Base-by-base conservation (phyloP, 768 basidiomycete species). In the Rhizopogon vulgaris region DNA sequence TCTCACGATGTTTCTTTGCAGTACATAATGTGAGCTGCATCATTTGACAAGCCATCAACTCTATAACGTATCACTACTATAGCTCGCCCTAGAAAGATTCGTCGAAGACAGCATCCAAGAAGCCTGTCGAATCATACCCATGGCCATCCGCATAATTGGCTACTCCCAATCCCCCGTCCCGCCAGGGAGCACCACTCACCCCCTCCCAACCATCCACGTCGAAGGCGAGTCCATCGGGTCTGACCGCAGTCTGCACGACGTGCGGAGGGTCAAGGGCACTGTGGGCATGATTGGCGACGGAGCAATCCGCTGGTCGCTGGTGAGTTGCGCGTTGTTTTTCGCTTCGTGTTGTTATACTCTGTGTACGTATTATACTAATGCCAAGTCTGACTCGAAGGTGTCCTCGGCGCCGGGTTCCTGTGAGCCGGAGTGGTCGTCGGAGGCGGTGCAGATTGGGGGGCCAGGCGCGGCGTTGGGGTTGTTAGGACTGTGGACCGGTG, bases 391-490 rank as follows among this genome's bases (percentile, higher is more conserved):
- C 18, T 40, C 38, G 14, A 57, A 76, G 69, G 69, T 62, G 1
- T 70, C 73, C 4, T 63, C 56, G 18, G 54, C 66, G 14, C 48
- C 64, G 0, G 67, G 68, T 10, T 63, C 71, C 15, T 59, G 62
- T 17, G 53, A 53, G 4, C 67, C 73, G 0, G 74, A 79, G 54
- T 83, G 81, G 82, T 64, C 68, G 1, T 75, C 72, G 11, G 81
- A 84, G 54, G 78, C 73, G n/a, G 66, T 83, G 0, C 82, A 84
- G 53, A 61, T 83, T 10, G 83, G 83, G 11, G 74, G 74, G 2
- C 64, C 78, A 14, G 79, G 78, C 6, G 78, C 78, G n/a, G 74
- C 73, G 0, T 59, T 71, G 18, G 82, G 83, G 8, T 61, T 80
- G 2, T 65, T 84, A 1, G 82, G 80, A 7, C 58, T 75, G 66